Evolutionary conservation across 1,284 basidiomycete genomes (phyloP).

Genomic region (Puccinia hordei): DNA sequence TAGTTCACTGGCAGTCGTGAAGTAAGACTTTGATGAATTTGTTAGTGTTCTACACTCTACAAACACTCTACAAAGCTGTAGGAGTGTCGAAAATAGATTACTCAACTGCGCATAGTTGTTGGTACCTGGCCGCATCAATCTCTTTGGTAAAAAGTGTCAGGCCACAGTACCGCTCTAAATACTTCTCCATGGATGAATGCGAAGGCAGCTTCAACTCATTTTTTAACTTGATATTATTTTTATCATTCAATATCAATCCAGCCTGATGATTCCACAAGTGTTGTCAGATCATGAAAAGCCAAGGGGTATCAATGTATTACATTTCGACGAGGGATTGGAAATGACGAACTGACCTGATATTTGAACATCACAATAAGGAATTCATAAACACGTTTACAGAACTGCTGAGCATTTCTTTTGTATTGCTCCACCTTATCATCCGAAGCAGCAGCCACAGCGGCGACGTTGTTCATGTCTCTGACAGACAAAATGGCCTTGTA

Average conservation of each 20-base stretch:
- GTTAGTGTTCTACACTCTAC: not conserved
- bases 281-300: slow-evolving; percentile 55
- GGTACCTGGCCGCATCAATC: slow-evolving; percentile 83
- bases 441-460: slow-evolving; percentile 26
- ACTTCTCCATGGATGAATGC: slow-evolving; percentile 75
- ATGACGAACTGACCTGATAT: slow-evolving; percentile 66
- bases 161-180: slow-evolving; percentile 83
- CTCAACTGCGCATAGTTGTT: slow-evolving; percentile 79
- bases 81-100: slow-evolving; percentile 52
- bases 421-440: slow-evolving; percentile 82
- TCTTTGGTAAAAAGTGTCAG: slow-evolving; percentile 91
- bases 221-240: slow-evolving; percentile 55
- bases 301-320: too few relatives aligned
- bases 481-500: slow-evolving; percentile 93
- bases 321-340: not conserved
- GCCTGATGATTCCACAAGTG: slow-evolving; percentile 59
- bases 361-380: slow-evolving; percentile 87
- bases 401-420: slow-evolving; percentile 78
- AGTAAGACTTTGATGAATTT: slow-evolving; percentile 70
- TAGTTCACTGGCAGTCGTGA: slow-evolving; percentile 76
- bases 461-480: slow-evolving; percentile 80
- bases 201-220: slow-evolving; percentile 62
- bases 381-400: slow-evolving; percentile 85
- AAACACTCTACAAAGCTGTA: slow-evolving; percentile 14
- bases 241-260: slow-evolving; percentile 60